Evolutionary conservation across 441 rosid species (phyloP).

Genomic region (Mallotus japonicus): DNA sequence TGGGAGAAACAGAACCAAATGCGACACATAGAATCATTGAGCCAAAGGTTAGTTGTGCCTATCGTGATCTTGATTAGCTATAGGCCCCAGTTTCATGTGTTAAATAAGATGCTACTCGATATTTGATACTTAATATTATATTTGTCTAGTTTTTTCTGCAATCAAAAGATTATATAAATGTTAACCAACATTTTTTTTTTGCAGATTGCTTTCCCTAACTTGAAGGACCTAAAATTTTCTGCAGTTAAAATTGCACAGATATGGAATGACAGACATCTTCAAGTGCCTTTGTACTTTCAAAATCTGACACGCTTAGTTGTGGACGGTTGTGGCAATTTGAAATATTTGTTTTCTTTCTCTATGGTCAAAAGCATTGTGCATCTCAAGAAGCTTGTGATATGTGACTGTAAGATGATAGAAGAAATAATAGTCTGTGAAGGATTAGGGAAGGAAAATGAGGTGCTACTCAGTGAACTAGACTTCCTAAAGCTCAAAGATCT

Average conservation of each 20-base stretch:
- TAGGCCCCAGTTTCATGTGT: no score
- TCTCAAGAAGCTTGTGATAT: slow-evolving; percentile 10
- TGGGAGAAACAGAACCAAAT: neutral
- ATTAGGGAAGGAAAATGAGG: neutral
- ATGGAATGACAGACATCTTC: neutral
- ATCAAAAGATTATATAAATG: no score
- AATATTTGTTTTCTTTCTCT: slow-evolving; percentile 5
- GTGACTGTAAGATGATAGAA: slow-evolving; percentile 2
- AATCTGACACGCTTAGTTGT: slow-evolving; percentile 2
- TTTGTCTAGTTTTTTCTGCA: no score
- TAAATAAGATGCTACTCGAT: no score
- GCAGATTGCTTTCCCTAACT: slow-evolving; percentile 18
- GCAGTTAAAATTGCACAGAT: neutral
- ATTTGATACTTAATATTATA: no score
- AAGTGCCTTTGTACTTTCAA: neutral
- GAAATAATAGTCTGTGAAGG: slow-evolving; percentile 1
- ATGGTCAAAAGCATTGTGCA: slow-evolving; percentile 1
- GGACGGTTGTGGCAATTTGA: slow-evolving; percentile 9
- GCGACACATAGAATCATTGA: neutral
- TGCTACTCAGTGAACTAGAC: neutral
- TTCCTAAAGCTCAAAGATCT: slow-evolving; percentile 12
- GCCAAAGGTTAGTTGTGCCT: neutral
- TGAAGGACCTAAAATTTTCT: neutral
- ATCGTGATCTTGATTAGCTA: no score
- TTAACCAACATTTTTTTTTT: no score